phyloP scores from a whole-genome alignment of 805 yeast genomes.

The Saccharomycopsis sp. region DNA sequence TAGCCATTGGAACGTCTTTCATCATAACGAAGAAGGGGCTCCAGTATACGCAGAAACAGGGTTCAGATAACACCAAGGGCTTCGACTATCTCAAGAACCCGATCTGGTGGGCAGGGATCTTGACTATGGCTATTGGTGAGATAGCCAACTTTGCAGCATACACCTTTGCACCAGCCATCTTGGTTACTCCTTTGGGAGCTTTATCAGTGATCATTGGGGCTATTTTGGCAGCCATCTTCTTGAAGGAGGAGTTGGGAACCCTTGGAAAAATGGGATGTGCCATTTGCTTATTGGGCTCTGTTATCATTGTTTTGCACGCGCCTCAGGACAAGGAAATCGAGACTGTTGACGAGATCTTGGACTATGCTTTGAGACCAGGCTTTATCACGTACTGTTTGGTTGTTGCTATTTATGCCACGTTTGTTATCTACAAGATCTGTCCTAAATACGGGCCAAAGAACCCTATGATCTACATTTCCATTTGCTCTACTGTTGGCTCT shows the following conservation, averaged over 20 bases:
- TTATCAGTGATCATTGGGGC: constrained; percentile 88
- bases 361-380: constrained; percentile 72
- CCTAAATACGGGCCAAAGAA: constrained; percentile 73
- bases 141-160: constrained; percentile 91
- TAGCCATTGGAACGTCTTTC: constrained; percentile 87
- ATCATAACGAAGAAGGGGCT: constrained; percentile 86
- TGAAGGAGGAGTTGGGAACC: constrained; percentile 81
- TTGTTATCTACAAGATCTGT: constrained; percentile 78
- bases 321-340: constrained; percentile 88
- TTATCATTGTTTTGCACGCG: constrained; percentile 83
- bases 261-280: constrained; percentile 92
- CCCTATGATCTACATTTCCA: constrained; percentile 85
- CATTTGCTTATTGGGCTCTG: constrained; percentile 80
- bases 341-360: constrained; percentile 82
- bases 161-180: constrained; percentile 89
- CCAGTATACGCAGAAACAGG: constrained; percentile 60
- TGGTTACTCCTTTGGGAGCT: constrained; percentile 91
- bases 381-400: constrained; percentile 59
- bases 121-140: constrained; percentile 87
- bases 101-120: constrained; percentile 91
- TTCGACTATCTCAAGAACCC: constrained; percentile 75
- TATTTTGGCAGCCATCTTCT: constrained; percentile 74
- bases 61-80: constrained; percentile 59
- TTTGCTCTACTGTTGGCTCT: constrained; percentile 86
- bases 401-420: constrained; percentile 61